Base-by-base conservation (phyloP, 2,329 filamentous ascomycete species). In the Westerdykella aurantiaca region DNA sequence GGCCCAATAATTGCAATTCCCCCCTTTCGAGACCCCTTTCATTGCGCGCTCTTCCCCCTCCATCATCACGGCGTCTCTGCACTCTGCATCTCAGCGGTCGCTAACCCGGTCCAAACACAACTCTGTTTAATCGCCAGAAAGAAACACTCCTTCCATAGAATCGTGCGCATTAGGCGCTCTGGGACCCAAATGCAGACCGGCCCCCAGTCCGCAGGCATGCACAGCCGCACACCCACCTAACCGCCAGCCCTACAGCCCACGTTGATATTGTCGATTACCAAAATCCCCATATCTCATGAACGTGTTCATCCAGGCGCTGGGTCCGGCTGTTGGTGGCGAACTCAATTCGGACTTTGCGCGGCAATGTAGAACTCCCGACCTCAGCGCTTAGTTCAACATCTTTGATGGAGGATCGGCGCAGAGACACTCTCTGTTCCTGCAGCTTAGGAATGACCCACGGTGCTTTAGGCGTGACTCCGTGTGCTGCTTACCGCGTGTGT, bases 91-190 rank as follows among this genome's bases (percentile, higher is more conserved):
- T 42, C 43, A 42, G 23, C 35, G 43, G 42, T 42, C 50, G 44
- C 38, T 16, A 33, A 47, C 29, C 17, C 31, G 45, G 44, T 44
- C 48, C 40, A 47, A 33, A 25, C 44, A 31, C 33, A 29, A 29
- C 4, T 9, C 17, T 42, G 41, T 42, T 47, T 34, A 53, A 55
- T 18, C 17, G 33, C 33, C n/a, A 51, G 44, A 52, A 29, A 39
- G 38, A 56, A 55, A 50, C 50, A 55, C 18, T n/a, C 18, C 37
- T 31, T 23, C 29, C 34, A 31, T 31, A 29, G 23, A 21, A 22
- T 4, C n/a, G 39, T 43, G 45, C 44, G 37, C 16, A 37, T 48
- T 57, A 62, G 56, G 56, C 56, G 59, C 59, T 52, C 11, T 51
- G 31, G 40, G 43, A 48, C 44, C 37, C 40, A 31, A 31, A 34